These are phyloP conservation scores for Aspergillus sp. DNA, from an alignment of 2,329 filamentous ascomycete species.

Conservation along the genomic window DNA sequence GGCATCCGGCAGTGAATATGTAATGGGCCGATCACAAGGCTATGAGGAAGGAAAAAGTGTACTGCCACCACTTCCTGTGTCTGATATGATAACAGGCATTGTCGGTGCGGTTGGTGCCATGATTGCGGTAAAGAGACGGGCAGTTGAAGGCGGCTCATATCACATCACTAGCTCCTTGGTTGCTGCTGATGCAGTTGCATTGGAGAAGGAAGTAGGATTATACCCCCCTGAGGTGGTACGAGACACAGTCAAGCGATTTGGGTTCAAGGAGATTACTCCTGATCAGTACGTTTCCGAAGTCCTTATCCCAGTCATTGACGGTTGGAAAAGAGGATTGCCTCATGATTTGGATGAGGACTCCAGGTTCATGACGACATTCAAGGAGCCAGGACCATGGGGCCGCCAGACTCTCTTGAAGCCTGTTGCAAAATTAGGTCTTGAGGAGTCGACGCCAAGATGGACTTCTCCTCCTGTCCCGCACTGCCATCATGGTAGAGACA, in stretches of 20 bases:
- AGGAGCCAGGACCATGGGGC: constrained; percentile 11
- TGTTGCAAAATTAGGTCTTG: constrained; percentile 13
- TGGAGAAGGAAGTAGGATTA: constrained; percentile 37
- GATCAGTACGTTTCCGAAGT: constrained; percentile 30
- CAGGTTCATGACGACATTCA: constrained; percentile 13
- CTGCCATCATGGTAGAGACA: constrained; percentile 17
- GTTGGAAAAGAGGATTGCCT: constrained; percentile 23
- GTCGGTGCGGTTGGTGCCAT: constrained; percentile 13
- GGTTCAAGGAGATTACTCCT: constrained; percentile 12
- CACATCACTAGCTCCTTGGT: constrained; percentile 31
- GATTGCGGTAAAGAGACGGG: constrained; percentile 9
- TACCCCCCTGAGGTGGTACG: constrained; percentile 29
- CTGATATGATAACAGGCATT: constrained; percentile 15
- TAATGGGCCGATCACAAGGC: constrained; percentile 37
- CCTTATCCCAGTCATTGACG: constrained; percentile 25
- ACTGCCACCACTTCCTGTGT: constrained; percentile 15
- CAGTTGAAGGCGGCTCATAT: constrained; percentile 18
- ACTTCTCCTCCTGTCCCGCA: constrained; percentile 14
- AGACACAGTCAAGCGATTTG: constrained; percentile 17
- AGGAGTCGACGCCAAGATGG: constrained; percentile 13
- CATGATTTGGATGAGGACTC: constrained; percentile 12
- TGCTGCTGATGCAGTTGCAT: constrained; percentile 32
- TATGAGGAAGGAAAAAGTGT: constrained; percentile 11
- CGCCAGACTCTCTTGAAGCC: constrained; percentile 14
- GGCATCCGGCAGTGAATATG: constrained; percentile 37